phyloP scores from a whole-genome alignment of 441 rosid species.

The Euphorbia corollata region DNA sequence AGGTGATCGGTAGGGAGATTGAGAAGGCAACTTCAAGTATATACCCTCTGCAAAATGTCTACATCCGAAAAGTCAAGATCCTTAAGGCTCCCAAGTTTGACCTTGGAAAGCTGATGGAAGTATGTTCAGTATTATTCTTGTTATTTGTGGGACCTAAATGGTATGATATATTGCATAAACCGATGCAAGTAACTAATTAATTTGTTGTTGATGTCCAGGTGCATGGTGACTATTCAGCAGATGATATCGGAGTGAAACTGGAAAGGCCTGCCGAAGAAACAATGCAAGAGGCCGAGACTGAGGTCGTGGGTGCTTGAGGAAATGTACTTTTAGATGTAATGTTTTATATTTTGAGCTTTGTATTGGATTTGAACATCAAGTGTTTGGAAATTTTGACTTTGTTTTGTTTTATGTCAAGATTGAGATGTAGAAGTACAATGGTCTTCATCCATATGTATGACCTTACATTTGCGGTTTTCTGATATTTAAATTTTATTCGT shows the following conservation, averaged over 20 bases:
- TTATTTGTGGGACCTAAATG: not conserved
- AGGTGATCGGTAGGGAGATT: slow-evolving; percentile 54
- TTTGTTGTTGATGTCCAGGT: slow-evolving; percentile 31
- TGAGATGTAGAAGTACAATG: not conserved
- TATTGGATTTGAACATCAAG: slow-evolving; percentile 1
- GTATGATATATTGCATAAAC: no score
- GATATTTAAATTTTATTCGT: not conserved
- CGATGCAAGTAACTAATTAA: not conserved
- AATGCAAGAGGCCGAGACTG: slow-evolving; percentile 30
- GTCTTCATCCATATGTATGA: not conserved
- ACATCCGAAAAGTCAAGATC: slow-evolving; percentile 67
- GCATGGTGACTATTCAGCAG: slow-evolving; percentile 71
- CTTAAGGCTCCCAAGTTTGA: slow-evolving; percentile 75
- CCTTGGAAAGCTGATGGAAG: slow-evolving; percentile 77
- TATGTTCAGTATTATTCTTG: not conserved
- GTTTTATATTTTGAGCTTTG: not conserved
- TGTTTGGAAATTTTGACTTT: not conserved
- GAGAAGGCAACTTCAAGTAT: slow-evolving; percentile 56
- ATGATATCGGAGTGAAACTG: slow-evolving; percentile 70
- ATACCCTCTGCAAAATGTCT: slow-evolving; percentile 68
- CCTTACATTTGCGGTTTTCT: slow-evolving; percentile 1
- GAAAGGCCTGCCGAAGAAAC: slow-evolving; percentile 72
- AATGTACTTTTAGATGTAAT: not conserved
- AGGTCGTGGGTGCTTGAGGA: slow-evolving; percentile 19
- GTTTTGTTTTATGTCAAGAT: not conserved